A percentile compares a stretch with the other conserved stretches of the same genome.
Evolutionary conservation across 306 rosid species (phyloP).

Genomic region (Prinsepia uniflora): DNA sequence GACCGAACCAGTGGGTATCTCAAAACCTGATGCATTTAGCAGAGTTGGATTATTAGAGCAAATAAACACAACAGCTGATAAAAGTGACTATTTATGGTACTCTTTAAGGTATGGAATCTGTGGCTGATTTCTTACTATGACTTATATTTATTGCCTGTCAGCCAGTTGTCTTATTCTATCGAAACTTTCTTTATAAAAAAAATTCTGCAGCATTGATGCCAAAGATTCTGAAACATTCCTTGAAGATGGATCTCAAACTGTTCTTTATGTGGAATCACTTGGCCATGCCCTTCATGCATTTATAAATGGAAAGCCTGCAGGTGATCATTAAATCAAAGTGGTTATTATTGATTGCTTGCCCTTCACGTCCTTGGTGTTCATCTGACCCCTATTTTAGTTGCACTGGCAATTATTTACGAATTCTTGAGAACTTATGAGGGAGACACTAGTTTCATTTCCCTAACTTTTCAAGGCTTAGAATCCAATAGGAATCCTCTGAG

Average conservation of each 20-base stretch:
- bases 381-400: background rate
- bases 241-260: conserved; percentile 50
- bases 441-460: background rate
- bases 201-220: conserved; percentile 44
- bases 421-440: background rate
- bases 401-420: background rate
- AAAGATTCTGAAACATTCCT: background rate
- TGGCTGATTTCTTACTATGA: conserved; percentile 19
- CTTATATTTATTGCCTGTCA: background rate
- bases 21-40: conserved; percentile 62
- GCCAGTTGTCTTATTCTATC: conserved; percentile 14
- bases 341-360: background rate
- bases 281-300: conserved; percentile 83
- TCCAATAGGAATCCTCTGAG: background rate
- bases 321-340: conserved; percentile 22
- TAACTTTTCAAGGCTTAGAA: background rate
- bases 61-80: conserved; percentile 87
- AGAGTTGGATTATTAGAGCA: conserved; percentile 76
- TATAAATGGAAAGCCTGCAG: conserved; percentile 70
- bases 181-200: conserved; percentile 10
- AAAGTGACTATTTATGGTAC: conserved; percentile 92
- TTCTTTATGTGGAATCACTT: conserved; percentile 83
- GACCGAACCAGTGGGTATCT: conserved; percentile 79
- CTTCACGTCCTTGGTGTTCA: background rate
- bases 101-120: conserved; percentile 55